Conservation (phyloP, 179 eudicot genomes). For the Corrigiola litoralis region DNA sequence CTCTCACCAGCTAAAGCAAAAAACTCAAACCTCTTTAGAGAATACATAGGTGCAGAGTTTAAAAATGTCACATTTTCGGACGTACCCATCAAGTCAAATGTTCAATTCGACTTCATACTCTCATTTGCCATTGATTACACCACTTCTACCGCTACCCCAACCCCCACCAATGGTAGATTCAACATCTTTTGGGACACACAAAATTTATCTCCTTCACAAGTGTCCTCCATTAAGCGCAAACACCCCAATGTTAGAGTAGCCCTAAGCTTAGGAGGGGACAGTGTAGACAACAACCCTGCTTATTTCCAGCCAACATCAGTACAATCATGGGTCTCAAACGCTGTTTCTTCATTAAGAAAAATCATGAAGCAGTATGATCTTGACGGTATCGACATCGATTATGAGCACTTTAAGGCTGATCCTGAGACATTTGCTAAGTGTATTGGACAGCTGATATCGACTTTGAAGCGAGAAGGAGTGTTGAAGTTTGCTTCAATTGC, state of each 20-base stretch:
- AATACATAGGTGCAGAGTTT: conserved; percentile 54
- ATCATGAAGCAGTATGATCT: conserved; percentile 32
- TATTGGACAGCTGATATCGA: conserved; percentile 44
- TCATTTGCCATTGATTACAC: conserved; percentile 57
- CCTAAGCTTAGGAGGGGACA: conserved; percentile 48
- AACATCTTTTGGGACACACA: conserved; percentile 47
- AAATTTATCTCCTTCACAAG: conserved; percentile 34
- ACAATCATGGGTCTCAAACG: conserved; percentile 58
- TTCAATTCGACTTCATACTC: conserved; percentile 45
- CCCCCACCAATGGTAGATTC: conserved; percentile 50
- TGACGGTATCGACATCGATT: conserved; percentile 65
- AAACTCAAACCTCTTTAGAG: conserved; percentile 42
- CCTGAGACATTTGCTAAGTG: conserved; percentile 39
- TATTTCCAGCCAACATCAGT: conserved; percentile 39
- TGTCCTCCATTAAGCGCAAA: conserved; percentile 25
- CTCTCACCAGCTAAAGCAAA: conserved; percentile 15
- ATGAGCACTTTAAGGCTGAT: conserved; percentile 46
- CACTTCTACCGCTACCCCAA: conserved; percentile 26
- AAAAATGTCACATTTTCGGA: conserved; percentile 33
- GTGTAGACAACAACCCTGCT: conserved; percentile 18
- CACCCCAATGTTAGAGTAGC: conserved; percentile 32
- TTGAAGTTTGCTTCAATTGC: conserved; percentile 62
- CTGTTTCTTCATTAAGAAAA: conserved; percentile 35
- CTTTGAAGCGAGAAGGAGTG: conserved; percentile 30
- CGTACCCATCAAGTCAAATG: conserved; percentile 45